These are phyloP conservation scores for Cucurbita maxima DNA, from an alignment of 306 rosid species.

Conservation along the genomic window DNA sequence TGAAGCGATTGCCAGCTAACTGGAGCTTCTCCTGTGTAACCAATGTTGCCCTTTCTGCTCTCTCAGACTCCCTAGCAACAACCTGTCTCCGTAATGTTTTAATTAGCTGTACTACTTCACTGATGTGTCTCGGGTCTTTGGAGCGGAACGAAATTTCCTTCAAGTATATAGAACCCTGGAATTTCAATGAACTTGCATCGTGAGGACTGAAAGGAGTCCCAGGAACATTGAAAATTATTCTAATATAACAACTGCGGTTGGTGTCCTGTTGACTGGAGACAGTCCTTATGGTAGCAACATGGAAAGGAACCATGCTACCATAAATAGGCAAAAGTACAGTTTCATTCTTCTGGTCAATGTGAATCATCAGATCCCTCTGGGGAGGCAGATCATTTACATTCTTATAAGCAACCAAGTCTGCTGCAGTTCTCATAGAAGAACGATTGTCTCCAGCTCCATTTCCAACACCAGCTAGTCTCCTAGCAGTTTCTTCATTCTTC, in stretches of 20 bases:
- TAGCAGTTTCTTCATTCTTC: slow-evolving; percentile 96
- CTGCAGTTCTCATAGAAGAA: slow-evolving; percentile 27
- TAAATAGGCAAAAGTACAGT: slow-evolving; percentile 75
- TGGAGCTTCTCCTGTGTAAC: slow-evolving; percentile 93
- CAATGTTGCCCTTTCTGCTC: slow-evolving; percentile 93
- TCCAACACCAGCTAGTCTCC: slow-evolving; percentile 83
- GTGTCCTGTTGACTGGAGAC: slow-evolving; percentile 66
- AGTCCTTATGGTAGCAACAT: slow-evolving; percentile 74
- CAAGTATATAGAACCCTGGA: slow-evolving; percentile 62
- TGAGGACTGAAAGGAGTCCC: slow-evolving; percentile 85
- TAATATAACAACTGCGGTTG: slow-evolving; percentile 31
- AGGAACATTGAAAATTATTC: slow-evolving; percentile 77
- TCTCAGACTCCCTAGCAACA: slow-evolving; percentile 85
- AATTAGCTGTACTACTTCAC: slow-evolving; percentile 74
- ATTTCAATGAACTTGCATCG: slow-evolving; percentile 54
- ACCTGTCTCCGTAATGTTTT: slow-evolving; percentile 77
- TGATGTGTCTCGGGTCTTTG: slow-evolving; percentile 75
- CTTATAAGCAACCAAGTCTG: slow-evolving; percentile 75
- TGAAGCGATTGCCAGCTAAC: slow-evolving; percentile 70
- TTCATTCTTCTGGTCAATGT: slow-evolving; percentile 82
- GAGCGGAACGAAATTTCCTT: slow-evolving; percentile 94
- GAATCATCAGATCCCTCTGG: slow-evolving; percentile 77
- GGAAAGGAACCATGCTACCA: slow-evolving; percentile 92
- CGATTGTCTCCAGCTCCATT: slow-evolving; percentile 45
- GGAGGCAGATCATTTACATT: slow-evolving; percentile 66